phyloP scores from a whole-genome alignment of 2,329 filamentous ascomycete genomes.

The Aspergillaceae sp. region DNA sequence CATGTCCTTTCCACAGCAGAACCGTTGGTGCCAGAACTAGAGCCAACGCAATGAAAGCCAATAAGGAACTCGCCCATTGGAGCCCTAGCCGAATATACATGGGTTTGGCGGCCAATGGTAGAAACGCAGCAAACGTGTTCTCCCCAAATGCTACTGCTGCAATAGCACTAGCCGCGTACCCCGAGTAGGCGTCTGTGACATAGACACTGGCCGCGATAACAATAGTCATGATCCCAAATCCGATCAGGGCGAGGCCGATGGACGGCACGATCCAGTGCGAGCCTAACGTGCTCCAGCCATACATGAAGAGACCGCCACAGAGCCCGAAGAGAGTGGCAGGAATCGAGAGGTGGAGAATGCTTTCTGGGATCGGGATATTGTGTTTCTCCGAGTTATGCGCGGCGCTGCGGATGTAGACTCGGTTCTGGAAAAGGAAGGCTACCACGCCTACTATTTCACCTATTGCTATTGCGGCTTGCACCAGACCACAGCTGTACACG shows the following conservation, averaged over 20 bases:
- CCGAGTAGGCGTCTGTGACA: background rate
- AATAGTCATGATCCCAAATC: background rate
- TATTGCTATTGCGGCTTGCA: background rate
- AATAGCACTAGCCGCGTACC: conserved; percentile 1
- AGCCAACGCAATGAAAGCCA: conserved; percentile 1
- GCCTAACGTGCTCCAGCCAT: background rate
- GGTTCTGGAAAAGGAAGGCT: background rate
- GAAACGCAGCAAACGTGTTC: conserved; percentile 1
- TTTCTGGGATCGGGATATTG: background rate
- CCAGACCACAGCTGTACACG: background rate
- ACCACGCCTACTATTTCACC: background rate
- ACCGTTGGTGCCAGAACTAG: background rate
- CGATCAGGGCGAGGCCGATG: background rate
- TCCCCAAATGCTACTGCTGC: conserved; percentile 1
- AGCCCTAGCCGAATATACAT: conserved; percentile 1
- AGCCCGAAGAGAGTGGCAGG: background rate
- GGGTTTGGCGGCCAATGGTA: conserved; percentile 1
- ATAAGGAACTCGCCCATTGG: background rate
- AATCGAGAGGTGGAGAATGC: background rate
- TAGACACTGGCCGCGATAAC: conserved; percentile 1
- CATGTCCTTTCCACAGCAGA: background rate
- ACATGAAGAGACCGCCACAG: conserved; percentile 1
- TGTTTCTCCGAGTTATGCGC: background rate
- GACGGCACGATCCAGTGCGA: conserved; percentile 1
- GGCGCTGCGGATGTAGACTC: background rate